A percentile compares a stretch with the other conserved stretches of the same genome.
Conservation (phyloP, 108 stramenopile species). For the Tribonema minus region DNA sequence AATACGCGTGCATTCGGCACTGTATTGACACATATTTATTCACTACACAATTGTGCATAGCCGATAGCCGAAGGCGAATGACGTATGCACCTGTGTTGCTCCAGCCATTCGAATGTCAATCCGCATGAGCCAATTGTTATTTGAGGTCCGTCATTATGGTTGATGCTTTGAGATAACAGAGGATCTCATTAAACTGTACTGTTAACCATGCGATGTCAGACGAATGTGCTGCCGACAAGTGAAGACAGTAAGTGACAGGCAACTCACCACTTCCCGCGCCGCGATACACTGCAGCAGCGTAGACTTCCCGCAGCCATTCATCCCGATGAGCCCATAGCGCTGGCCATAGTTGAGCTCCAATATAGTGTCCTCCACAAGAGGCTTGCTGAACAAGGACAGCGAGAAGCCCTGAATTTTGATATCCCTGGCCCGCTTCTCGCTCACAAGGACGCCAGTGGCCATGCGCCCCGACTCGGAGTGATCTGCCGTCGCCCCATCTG, state of each 20-base stretch:
- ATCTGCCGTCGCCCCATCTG: background rate
- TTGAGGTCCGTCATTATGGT: background rate
- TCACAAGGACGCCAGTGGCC: slow-evolving; percentile 29
- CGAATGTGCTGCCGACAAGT: background rate
- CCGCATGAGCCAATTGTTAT: too few species aligned
- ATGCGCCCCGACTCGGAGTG: slow-evolving; percentile 6
- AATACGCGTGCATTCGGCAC: too few species aligned
- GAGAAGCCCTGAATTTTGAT: slow-evolving; percentile 91
- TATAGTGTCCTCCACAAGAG: slow-evolving; percentile 84
- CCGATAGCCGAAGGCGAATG: too few species aligned
- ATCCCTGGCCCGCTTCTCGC: slow-evolving; percentile 63
- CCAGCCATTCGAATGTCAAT: too few species aligned
- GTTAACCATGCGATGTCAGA: background rate
- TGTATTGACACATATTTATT: too few species aligned
- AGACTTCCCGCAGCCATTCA: slow-evolving; percentile 78
- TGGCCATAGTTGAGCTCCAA: slow-evolving; percentile 94
- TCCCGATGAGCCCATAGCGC: slow-evolving; percentile 69
- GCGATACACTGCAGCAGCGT: slow-evolving; percentile 68
- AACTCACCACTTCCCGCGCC: slow-evolving; percentile 12
- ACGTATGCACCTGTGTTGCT: too few species aligned
- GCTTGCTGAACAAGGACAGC: slow-evolving; percentile 78
- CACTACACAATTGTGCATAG: too few species aligned
- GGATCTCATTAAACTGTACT: background rate
- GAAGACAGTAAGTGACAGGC: slow-evolving; percentile 22
- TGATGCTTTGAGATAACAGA: background rate